Evolutionary conservation across 257 asterid genomes (phyloP).

Genomic region (Solanum neorickii): DNA sequence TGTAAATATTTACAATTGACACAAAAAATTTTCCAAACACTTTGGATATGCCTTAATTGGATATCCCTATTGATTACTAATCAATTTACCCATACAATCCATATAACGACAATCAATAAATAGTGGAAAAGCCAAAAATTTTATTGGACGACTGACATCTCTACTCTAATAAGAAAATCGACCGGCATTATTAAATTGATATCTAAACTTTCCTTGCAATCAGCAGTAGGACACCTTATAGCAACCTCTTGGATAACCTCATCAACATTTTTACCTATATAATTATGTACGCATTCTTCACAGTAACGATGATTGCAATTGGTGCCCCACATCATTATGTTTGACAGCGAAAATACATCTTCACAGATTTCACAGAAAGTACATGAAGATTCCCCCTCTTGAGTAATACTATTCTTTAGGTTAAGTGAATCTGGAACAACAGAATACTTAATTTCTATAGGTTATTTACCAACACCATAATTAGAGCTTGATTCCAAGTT

Average conservation of each 20-base stretch:
- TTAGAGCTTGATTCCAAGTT: neutral
- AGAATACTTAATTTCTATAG: no score
- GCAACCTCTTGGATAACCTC: neutral
- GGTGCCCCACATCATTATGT: neutral
- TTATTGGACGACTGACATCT: neutral
- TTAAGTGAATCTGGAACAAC: no score
- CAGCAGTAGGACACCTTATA: neutral
- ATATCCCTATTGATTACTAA: neutral
- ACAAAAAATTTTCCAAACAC: neutral
- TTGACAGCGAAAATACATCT: neutral
- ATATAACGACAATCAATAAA: neutral
- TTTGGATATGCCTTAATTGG: neutral
- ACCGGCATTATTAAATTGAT: neutral
- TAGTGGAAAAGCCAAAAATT: neutral
- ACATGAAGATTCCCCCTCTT: neutral
- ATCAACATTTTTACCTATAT: neutral
- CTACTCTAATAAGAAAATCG: neutral
- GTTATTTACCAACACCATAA: neutral
- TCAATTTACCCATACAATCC: neutral
- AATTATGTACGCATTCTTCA: neutral
- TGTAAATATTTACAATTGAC: neutral
- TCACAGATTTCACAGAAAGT: neutral
- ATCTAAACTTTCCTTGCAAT: neutral
- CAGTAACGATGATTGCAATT: neutral
- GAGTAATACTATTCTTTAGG: neutral